Conservation (phyloP, 1,139 yeast genomes). For the Magnusiomyces suaveolens region DNA sequence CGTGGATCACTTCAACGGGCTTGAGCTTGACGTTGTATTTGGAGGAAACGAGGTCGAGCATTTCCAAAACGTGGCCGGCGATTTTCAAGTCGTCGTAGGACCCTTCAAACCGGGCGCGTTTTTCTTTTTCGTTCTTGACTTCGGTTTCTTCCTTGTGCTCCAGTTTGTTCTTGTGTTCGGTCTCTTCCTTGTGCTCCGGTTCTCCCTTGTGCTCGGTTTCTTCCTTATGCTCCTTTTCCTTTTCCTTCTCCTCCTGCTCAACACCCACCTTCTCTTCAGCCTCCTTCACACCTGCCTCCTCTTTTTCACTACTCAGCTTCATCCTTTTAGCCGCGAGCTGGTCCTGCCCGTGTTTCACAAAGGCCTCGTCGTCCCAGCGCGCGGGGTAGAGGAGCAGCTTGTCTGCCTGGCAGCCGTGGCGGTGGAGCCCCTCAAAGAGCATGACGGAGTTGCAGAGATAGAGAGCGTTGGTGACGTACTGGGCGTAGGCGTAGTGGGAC, state of each 20-base stretch:
- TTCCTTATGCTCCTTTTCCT: neutral
- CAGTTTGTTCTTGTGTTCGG: neutral
- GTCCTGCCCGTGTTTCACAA: neutral
- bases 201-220: neutral
- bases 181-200: neutral
- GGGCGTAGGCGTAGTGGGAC: constrained; percentile 36
- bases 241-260: neutral
- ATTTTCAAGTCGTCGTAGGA: neutral
- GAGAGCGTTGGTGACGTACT: constrained; percentile 38
- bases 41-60: neutral
- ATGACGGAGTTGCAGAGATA: constrained; percentile 40
- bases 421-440: constrained; percentile 33
- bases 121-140: neutral
- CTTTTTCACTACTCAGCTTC: neutral
- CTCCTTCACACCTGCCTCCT: neutral
- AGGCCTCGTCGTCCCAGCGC: constrained; percentile 8
- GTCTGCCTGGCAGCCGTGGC: constrained; percentile 34
- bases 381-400: constrained; percentile 29
- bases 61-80: neutral
- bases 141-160: neutral
- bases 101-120: neutral
- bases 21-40: constrained; percentile 21
- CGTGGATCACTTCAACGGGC: constrained; percentile 23
- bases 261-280: neutral
- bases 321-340: neutral